Conservation (phyloP, 192 early-diverging fungal species). For the Entomortierella chlamydospora region DNA sequence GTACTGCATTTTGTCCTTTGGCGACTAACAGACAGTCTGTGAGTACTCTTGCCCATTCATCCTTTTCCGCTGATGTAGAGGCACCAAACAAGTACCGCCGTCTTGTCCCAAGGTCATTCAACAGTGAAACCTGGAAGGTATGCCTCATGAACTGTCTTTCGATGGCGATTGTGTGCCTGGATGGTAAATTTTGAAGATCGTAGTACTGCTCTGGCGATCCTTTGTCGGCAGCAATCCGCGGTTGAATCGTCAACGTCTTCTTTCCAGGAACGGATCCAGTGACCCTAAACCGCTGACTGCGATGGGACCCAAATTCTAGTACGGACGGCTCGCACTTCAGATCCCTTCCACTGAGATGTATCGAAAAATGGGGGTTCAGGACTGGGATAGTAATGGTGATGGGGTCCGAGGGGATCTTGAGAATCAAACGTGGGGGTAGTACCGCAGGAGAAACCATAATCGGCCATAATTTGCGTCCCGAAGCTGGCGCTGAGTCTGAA, state of each 20-base stretch:
- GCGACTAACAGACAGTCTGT: slow-evolving; percentile 35
- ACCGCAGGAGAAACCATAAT: slow-evolving; percentile 52
- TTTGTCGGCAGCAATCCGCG: slow-evolving; percentile 39
- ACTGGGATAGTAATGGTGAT: slow-evolving; percentile 69
- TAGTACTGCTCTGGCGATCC: slow-evolving; percentile 61
- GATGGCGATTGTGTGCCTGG: slow-evolving; percentile 68
- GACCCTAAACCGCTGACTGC: slow-evolving; percentile 66
- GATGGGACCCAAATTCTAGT: slow-evolving; percentile 64
- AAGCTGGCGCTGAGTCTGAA: slow-evolving; percentile 1
- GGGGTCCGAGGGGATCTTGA: slow-evolving; percentile 62
- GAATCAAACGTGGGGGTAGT: slow-evolving; percentile 67
- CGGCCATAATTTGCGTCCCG: slow-evolving; percentile 33
- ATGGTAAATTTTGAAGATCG: slow-evolving; percentile 57
- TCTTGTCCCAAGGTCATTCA: slow-evolving; percentile 54
- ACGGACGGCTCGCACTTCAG: slow-evolving; percentile 63
- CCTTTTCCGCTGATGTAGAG: slow-evolving; percentile 35
- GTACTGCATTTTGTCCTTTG: slow-evolving; percentile 44
- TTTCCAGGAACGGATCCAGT: slow-evolving; percentile 67
- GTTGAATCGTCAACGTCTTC: slow-evolving; percentile 68
- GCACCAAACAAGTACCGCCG: slow-evolving; percentile 50
- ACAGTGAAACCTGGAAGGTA: slow-evolving; percentile 69
- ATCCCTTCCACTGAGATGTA: slow-evolving; percentile 71
- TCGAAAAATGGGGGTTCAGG: slow-evolving; percentile 66
- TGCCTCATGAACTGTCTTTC: slow-evolving; percentile 75
- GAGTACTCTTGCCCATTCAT: slow-evolving; percentile 44